Base-by-base conservation (phyloP, 2,329 filamentous ascomycete species). In the Botryotinia calthae region DNA sequence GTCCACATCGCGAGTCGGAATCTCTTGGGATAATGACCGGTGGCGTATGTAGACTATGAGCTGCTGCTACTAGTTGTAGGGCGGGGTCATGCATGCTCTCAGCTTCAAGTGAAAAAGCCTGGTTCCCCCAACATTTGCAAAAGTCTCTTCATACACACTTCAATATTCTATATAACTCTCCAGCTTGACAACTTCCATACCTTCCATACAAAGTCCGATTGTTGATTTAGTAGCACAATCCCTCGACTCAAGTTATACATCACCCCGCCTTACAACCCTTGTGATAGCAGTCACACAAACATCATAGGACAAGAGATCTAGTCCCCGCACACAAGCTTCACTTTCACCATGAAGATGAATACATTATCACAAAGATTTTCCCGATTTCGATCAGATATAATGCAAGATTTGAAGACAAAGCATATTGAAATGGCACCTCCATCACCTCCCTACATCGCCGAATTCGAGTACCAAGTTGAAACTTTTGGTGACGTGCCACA, bases 391-490 rank as follows among this genome's bases (percentile, higher is more conserved):
- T 28, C 18, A 34, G 34, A 67, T 67, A 14, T 34, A 25, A 34
- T 28, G 51, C 37, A 34, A 56, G 34, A 42, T 18, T 34, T 61
- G 12, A 25, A 61, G 6, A 28, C 20, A 22, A 44, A n/a, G n/a
- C 44, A 59, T 22, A 37, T 28, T 31, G 42, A 44, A 25, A 20
- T 56, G 6, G 10, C 28, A 44, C n/a, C 34, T 4, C 31, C 12
- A 18, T 40, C 42, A 40, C 70, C 70, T 40, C 51, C 22, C 20
- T 72, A 67, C 31, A 68, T 72, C 18, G 48, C 54, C 63, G 70
- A 72, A 14, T 72, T 56, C 51, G 70, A 72, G 25, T 72, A 72
- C 31, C 70, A 72, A 67, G 22, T 58, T 8, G 70, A 72, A 37
- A 72, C 25, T 54, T 48, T 44, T n/a, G 48, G 34, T n/a, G 18